Conservation (phyloP, 2,329 filamentous ascomycete species). For the Penicillium sp. region DNA sequence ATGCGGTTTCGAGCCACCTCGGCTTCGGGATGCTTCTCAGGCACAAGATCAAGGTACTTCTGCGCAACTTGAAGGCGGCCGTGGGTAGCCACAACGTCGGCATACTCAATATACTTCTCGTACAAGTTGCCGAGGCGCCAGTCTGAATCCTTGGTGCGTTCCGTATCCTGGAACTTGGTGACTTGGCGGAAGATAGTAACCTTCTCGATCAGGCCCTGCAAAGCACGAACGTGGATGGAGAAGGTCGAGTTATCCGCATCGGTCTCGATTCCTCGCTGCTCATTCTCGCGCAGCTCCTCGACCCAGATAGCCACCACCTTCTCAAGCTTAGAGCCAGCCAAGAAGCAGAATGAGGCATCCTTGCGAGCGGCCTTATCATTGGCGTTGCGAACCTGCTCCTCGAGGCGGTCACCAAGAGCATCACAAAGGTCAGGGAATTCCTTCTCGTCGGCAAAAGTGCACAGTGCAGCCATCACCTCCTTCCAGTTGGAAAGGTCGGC, state of each 20-base stretch:
- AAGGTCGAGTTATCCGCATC: constrained; percentile 74
- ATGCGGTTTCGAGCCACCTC: constrained; percentile 84
- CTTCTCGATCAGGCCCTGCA: constrained; percentile 97
- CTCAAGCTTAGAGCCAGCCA: constrained; percentile 93
- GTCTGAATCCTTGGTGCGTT: constrained; percentile 67
- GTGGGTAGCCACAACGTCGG: constrained; percentile 87
- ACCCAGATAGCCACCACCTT: constrained; percentile 97
- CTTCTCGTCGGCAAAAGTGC: constrained; percentile 86
- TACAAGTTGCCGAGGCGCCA: constrained; percentile 91
- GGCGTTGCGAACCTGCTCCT: constrained; percentile 61
- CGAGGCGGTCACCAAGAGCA: constrained; percentile 84
- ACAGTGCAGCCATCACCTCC: constrained; percentile 91
- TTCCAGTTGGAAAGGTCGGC: constrained; percentile 93
- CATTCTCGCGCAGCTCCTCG: constrained; percentile 79
- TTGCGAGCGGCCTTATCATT: constrained; percentile 64
- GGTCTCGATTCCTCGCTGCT: constrained; percentile 70
- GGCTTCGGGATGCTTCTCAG: constrained; percentile 77
- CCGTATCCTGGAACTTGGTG: constrained; percentile 81
- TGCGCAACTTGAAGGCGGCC: constrained; percentile 83
- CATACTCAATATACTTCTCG: constrained; percentile 94
- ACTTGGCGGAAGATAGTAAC: constrained; percentile 95
- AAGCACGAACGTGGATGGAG: constrained; percentile 80
- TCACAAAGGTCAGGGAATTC: constrained; percentile 96
- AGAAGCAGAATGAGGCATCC: constrained; percentile 93
- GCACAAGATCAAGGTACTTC: constrained; percentile 86